Evolutionary conservation across 73 alveolate species (phyloP).

Genomic region (Blepharisma japonicum): DNA sequence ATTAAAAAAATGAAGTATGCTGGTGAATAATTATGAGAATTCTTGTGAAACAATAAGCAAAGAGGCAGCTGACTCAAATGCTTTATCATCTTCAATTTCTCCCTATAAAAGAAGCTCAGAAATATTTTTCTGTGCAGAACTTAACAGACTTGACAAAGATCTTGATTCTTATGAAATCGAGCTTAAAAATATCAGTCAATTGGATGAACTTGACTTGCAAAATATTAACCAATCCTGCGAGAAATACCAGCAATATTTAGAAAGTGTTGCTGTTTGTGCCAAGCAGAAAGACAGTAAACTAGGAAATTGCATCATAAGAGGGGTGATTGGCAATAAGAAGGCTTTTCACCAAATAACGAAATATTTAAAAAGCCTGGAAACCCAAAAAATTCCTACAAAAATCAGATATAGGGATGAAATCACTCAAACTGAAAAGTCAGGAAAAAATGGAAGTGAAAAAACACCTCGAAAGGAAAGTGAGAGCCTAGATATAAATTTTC

Average conservation of each 20-base stretch:
- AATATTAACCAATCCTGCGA: neutral
- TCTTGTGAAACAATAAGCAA: too few species aligned
- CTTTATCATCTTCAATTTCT: too few species aligned
- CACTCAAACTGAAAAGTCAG: conserved; percentile 4
- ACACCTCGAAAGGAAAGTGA: neutral
- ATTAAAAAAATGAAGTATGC: too few species aligned
- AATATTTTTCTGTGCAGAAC: neutral
- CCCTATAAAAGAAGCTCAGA: too few species aligned
- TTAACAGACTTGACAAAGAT: neutral
- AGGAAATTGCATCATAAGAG: neutral
- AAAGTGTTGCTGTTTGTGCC: neutral
- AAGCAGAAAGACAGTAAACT: conserved; percentile 15
- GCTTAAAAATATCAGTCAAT: neutral
- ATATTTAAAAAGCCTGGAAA: neutral
- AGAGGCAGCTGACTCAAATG: too few species aligned
- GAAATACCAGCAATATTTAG: neutral
- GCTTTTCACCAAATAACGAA: too few species aligned
- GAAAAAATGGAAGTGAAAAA: neutral
- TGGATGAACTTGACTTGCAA: neutral
- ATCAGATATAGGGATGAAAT: neutral
- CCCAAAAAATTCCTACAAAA: neutral
- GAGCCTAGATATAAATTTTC: neutral
- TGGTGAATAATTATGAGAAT: too few species aligned
- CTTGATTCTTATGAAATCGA: neutral
- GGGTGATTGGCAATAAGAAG: neutral